phyloP scores from a whole-genome alignment of 805 yeast genomes.

The Candida easanensis region DNA sequence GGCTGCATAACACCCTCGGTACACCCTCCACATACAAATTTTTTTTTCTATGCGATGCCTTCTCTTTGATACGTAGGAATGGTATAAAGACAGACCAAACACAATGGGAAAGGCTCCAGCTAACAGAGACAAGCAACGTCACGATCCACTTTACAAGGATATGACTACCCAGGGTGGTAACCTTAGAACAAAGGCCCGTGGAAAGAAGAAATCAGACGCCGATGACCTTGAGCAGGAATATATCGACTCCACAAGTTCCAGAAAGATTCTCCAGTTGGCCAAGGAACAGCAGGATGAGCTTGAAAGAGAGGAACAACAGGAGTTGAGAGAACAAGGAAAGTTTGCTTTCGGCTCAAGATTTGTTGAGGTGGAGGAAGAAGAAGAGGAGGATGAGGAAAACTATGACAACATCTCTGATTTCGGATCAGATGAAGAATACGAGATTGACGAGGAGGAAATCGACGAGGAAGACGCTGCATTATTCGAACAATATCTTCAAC shows the following conservation, averaged over 20 bases:
- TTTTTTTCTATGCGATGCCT: neutral
- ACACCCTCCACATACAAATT: neutral
- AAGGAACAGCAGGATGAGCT: constrained; percentile 90
- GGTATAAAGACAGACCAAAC: neutral
- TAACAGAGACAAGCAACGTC: constrained; percentile 59
- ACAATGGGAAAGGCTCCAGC: constrained; percentile 67
- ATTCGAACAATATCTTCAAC: constrained; percentile 72
- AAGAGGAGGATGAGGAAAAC: constrained; percentile 34
- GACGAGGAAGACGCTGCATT: constrained; percentile 82
- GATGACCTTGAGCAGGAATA: constrained; percentile 46
- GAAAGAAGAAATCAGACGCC: constrained; percentile 36
- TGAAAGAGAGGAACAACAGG: constrained; percentile 56
- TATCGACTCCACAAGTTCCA: constrained; percentile 77
- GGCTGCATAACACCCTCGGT: constrained; percentile 1
- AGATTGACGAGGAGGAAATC: constrained; percentile 58
- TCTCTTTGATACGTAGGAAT: neutral
- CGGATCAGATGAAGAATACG: constrained; percentile 49
- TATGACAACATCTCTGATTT: constrained; percentile 47
- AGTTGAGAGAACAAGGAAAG: constrained; percentile 28
- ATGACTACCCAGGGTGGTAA: constrained; percentile 73
- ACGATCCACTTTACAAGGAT: constrained; percentile 78
- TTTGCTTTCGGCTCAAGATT: constrained; percentile 31
- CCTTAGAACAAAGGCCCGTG: constrained; percentile 44
- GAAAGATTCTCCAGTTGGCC: constrained; percentile 86
- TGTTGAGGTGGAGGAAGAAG: constrained; percentile 46